These are phyloP conservation scores for Trametes villosa DNA, from an alignment of 768 basidiomycete genomes.

Conservation along the genomic window DNA sequence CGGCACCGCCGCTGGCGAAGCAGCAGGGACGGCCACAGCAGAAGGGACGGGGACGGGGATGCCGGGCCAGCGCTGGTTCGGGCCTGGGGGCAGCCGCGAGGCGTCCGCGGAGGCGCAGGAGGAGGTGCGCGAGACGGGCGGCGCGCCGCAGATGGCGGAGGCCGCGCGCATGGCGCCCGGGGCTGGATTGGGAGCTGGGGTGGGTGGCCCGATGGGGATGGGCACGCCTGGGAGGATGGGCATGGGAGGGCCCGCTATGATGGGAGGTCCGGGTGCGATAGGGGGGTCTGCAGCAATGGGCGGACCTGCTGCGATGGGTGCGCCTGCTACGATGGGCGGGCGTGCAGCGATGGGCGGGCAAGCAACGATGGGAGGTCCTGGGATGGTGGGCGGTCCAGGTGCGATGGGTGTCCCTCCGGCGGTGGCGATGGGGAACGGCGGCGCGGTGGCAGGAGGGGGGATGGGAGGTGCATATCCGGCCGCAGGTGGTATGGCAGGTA, in stretches of 20 bases:
- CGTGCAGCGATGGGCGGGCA: no score
- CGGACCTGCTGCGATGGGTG: no score
- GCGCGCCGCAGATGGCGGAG: background rate
- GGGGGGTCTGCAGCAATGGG: no score
- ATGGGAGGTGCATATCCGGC: background rate
- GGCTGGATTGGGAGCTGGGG: background rate
- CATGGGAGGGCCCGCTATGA: no score
- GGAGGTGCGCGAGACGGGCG: background rate
- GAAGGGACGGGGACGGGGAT: background rate
- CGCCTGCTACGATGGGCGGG: no score
- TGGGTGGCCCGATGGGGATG: no score
- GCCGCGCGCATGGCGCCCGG: background rate
- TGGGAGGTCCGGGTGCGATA: no score
- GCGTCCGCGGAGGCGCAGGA: background rate
- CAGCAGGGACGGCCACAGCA: slow-evolving; percentile 6
- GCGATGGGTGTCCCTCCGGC: background rate
- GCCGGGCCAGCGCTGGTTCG: slow-evolving; percentile 1
- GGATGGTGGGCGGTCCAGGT: background rate
- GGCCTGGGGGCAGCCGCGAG: background rate
- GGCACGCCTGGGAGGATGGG: no score
- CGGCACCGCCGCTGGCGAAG: slow-evolving; percentile 8
- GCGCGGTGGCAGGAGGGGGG: background rate
- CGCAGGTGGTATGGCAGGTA: background rate
- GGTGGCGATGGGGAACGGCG: background rate
- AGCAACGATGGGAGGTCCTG: background rate